Evolutionary conservation across 2,329 filamentous ascomycete genomes (phyloP).

Genomic region (Pseudopyricularia cyperi): DNA sequence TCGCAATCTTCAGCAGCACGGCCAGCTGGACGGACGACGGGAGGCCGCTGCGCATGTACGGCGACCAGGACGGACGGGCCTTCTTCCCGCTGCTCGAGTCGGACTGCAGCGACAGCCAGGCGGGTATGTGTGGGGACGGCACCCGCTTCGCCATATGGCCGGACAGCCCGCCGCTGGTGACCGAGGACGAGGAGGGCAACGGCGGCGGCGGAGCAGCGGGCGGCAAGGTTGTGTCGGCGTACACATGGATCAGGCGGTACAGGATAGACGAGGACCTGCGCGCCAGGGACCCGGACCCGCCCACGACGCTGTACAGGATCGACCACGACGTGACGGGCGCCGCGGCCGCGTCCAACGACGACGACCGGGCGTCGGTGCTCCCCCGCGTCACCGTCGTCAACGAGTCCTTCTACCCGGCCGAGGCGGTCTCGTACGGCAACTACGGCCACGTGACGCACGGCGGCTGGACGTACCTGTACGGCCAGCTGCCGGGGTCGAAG

Average conservation of each 20-base stretch:
- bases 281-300: not conserved
- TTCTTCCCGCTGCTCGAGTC: not conserved
- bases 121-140: not conserved
- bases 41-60: not conserved
- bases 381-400: not conserved
- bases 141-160: constrained; percentile 1
- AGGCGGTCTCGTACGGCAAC: not conserved
- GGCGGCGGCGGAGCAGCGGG: too few relatives aligned
- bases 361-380: not conserved
- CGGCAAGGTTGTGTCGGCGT: not conserved
- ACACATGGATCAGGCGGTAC: not conserved
- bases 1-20: not conserved
- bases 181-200: not conserved
- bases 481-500: not conserved
- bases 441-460: constrained; percentile 1
- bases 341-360: too few relatives aligned
- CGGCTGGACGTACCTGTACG: not conserved
- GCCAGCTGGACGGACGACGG: constrained; percentile 1
- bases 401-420: not conserved
- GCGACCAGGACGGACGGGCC: not conserved
- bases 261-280: not conserved
- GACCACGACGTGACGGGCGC: not conserved
- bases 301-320: not conserved
- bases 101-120: not conserved
- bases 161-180: not conserved